Conservation (phyloP, 208 protist genomes). For the Leishmania aethiopica region DNA sequence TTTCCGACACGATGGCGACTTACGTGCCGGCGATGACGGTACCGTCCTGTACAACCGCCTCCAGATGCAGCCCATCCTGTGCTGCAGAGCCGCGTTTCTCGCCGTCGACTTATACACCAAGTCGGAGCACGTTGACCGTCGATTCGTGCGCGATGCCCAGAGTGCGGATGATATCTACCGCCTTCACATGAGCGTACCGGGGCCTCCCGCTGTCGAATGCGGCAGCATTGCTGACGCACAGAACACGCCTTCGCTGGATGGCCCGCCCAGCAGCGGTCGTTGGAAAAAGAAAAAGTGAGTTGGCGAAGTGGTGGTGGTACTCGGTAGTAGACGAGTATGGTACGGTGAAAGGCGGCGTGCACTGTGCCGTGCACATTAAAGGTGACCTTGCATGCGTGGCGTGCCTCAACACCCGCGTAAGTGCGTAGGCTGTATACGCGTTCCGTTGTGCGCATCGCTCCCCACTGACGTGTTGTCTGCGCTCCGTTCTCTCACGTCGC, state of each 20-base stretch:
- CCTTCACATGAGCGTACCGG: constrained; percentile 45
- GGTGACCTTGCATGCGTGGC: constrained; percentile 5
- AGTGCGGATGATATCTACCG: constrained; percentile 36
- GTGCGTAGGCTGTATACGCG: neutral
- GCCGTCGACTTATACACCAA: constrained; percentile 36
- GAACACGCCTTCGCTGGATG: neutral
- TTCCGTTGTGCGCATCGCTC: neutral
- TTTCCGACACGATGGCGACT: constrained; percentile 41
- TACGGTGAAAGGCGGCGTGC: neutral
- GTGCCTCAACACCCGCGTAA: neutral
- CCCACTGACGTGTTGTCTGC: neutral
- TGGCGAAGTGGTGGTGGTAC: constrained; percentile 23
- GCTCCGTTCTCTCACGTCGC: neutral
- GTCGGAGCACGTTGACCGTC: constrained; percentile 10
- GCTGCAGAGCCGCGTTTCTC: constrained; percentile 48
- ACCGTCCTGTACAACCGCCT: constrained; percentile 29
- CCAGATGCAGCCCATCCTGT: constrained; percentile 47
- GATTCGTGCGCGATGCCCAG: constrained; percentile 27
- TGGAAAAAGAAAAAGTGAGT: neutral
- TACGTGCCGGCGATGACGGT: neutral
- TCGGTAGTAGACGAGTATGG: neutral
- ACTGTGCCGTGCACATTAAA: constrained; percentile 24
- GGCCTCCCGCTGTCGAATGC: constrained; percentile 13
- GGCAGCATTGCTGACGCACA: neutral
- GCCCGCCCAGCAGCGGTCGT: neutral